Evolutionary conservation across 768 basidiomycete species (phyloP).

Genomic region (Candolleomyces eurysporus): DNA sequence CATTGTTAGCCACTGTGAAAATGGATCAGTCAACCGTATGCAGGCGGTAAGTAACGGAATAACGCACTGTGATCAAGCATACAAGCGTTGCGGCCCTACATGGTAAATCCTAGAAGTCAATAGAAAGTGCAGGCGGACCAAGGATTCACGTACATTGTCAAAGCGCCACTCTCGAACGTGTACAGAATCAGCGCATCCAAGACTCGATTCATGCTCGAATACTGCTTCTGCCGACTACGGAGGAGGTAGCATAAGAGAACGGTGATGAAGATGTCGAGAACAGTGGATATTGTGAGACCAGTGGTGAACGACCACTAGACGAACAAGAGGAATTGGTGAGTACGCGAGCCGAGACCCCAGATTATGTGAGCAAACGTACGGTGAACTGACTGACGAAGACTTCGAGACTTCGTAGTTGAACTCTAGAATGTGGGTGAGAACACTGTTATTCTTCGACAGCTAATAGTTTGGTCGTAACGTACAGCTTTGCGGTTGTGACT

Average conservation of each 20-base stretch:
- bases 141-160: constrained; percentile 27
- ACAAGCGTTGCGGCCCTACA: constrained; percentile 41
- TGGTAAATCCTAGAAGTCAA: no score
- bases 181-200: constrained; percentile 48
- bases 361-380: neutral
- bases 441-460: neutral
- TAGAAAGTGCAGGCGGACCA: no score
- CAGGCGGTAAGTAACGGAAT: neutral
- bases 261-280: constrained; percentile 50
- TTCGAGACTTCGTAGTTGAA: constrained; percentile 16
- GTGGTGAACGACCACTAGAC: constrained; percentile 53
- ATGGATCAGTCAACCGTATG: neutral
- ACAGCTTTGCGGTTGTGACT: constrained; percentile 32
- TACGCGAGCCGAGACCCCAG: neutral
- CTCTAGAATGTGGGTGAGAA: constrained; percentile 15
- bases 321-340: neutral
- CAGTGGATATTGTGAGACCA: constrained; percentile 48
- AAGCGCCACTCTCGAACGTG: constrained; percentile 49
- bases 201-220: constrained; percentile 42
- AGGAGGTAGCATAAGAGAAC: constrained; percentile 42
- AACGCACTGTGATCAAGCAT: constrained; percentile 47
- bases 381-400: constrained; percentile 13
- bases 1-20: constrained; percentile 43
- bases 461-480: neutral
- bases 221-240: constrained; percentile 33